A percentile compares a stretch with the other conserved stretches of the same genome.
These are phyloP conservation scores for Lunasporangiospora selenospora DNA, from an alignment of 192 early-diverging fungal species.

Conservation along the genomic window DNA sequence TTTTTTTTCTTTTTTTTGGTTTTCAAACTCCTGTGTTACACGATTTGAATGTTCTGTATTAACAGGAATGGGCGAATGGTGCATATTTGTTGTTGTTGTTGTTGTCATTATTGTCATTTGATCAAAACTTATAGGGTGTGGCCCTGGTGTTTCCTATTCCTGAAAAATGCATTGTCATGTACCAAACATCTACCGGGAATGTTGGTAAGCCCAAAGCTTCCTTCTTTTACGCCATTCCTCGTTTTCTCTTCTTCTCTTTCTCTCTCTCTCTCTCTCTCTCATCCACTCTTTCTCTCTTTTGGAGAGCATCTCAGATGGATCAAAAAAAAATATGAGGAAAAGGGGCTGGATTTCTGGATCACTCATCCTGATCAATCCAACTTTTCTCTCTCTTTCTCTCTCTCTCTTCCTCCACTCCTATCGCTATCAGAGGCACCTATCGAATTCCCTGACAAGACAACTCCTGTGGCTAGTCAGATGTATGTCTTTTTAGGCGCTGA, in stretches of 20 bases:
- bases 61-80: too few relatives aligned
- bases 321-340: neutral
- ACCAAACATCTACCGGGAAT: conserved; percentile 55
- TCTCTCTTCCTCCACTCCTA: neutral
- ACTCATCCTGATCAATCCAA: neutral
- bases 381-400: neutral
- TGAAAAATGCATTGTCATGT: conserved; percentile 56
- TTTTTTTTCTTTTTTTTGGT: neutral
- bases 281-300: too few relatives aligned
- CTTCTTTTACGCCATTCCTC: neutral
- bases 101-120: neutral
- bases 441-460: conserved; percentile 77
- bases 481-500: conserved; percentile 65
- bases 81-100: too few relatives aligned
- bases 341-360: neutral
- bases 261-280: neutral
- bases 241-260: neutral
- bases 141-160: conserved; percentile 79
- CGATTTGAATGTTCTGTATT: neutral
- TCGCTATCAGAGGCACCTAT: conserved; percentile 62
- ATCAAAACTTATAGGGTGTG: conserved; percentile 58
- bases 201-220: neutral
- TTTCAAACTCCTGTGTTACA: neutral
- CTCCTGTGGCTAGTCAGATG: conserved; percentile 68
- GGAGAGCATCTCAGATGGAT: neutral